Percentiles rank a stretch among this genome's conserved stretches.
These are phyloP conservation scores for Cutaneotrichosporon mucoides DNA, from an alignment of 1,284 basidiomycete species.

Conservation along the genomic window DNA sequence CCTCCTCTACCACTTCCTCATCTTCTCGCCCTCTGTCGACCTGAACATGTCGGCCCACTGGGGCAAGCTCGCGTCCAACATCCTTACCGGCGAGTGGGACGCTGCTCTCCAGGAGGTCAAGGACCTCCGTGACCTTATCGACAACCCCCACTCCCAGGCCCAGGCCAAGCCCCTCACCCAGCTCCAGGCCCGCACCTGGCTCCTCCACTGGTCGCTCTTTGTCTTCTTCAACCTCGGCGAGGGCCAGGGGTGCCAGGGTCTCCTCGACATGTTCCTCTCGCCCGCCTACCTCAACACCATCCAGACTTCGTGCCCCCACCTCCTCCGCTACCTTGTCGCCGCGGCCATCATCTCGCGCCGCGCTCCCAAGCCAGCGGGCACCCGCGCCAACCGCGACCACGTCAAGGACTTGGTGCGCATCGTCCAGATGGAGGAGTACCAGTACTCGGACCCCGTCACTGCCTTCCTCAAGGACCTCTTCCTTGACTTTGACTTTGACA, in stretches of 20 bases:
- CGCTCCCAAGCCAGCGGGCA: constrained; percentile 45
- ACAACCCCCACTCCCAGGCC: constrained; percentile 56
- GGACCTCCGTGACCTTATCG: constrained; percentile 85
- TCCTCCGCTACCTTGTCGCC: constrained; percentile 88
- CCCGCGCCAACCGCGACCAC: constrained; percentile 63
- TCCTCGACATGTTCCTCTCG: constrained; percentile 93
- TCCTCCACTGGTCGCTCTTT: constrained; percentile 96
- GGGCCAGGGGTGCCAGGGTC: constrained; percentile 69
- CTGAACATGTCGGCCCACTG: constrained; percentile 93
- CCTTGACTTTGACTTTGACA: constrained; percentile 85
- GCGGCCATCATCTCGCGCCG: constrained; percentile 90
- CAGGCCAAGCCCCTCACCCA: constrained; percentile 65
- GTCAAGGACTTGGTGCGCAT: constrained; percentile 85
- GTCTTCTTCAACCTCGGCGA: constrained; percentile 96
- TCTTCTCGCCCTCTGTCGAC: constrained; percentile 87
- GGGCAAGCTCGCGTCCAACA: constrained; percentile 97
- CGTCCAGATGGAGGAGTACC: constrained; percentile 88
- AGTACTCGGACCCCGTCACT: constrained; percentile 90
- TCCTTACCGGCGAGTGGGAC: constrained; percentile 92
- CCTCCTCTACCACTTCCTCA: constrained; percentile 97
- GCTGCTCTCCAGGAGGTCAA: constrained; percentile 89
- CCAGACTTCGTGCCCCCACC: constrained; percentile 90
- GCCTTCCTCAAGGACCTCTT: constrained; percentile 91
- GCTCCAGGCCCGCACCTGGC: constrained; percentile 93
- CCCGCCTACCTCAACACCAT: constrained; percentile 98